Percentiles rank a stretch among this genome's conserved stretches.
phyloP scores from a whole-genome alignment of 108 stramenopile genomes.

The Aurantiochytrium sp. region DNA sequence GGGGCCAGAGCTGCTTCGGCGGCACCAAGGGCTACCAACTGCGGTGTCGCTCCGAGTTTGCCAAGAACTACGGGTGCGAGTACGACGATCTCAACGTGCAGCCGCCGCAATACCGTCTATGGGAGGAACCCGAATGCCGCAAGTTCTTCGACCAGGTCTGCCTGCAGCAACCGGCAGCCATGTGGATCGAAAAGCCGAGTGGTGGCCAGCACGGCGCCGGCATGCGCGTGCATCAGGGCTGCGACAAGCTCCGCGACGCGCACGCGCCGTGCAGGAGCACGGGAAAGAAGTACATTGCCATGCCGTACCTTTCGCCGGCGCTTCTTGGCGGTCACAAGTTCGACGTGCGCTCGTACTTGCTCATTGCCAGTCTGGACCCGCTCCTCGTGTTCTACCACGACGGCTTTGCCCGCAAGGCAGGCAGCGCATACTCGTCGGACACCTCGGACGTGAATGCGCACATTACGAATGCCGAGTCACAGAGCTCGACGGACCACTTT shows the following conservation, averaged over 20 bases:
- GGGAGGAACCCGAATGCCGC: background rate
- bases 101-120: constrained; percentile 19
- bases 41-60: constrained; percentile 8
- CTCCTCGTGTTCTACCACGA: constrained; percentile 21
- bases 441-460: background rate
- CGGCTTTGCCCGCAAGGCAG: constrained; percentile 16
- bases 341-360: background rate
- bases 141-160: background rate
- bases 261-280: background rate
- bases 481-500: background rate
- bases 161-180: background rate
- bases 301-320: constrained; percentile 16
- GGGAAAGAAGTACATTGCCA: constrained; percentile 1
- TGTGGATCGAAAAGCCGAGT: constrained; percentile 31
- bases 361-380: background rate
- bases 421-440: background rate
- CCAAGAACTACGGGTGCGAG: background rate
- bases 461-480: constrained; percentile 6
- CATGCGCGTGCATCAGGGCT: background rate
- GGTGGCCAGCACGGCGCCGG: background rate
- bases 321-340: background rate
- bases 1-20: constrained; percentile 22
- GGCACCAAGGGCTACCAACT: constrained; percentile 15
- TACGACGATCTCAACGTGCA: background rate
- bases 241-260: background rate